A percentile compares a stretch with the other conserved stretches of the same genome.
phyloP scores from a whole-genome alignment of 345 rosid genomes.

The Odontarrhena argentea region DNA sequence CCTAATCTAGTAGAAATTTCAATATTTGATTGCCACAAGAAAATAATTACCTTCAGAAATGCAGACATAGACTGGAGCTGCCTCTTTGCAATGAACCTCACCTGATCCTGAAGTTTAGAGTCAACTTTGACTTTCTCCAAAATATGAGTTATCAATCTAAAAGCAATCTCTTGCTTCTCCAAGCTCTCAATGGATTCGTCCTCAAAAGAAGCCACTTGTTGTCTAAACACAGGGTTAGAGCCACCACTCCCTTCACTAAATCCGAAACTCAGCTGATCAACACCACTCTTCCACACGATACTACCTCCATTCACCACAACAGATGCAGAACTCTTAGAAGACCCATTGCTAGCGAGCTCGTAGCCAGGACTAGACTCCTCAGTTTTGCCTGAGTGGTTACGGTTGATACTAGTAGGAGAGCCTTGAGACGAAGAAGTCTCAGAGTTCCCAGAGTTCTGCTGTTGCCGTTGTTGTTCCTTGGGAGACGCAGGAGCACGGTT shows the following conservation, averaged over 20 bases:
- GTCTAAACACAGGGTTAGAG: constrained; percentile 54
- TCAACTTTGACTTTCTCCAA: constrained; percentile 70
- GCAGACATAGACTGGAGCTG: constrained; percentile 90
- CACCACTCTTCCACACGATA: constrained; percentile 58
- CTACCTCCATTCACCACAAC: constrained; percentile 61
- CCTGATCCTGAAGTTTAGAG: constrained; percentile 72
- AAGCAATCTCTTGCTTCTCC: constrained; percentile 93
- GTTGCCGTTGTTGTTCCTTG: constrained; percentile 47
- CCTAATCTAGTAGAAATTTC: not conserved
- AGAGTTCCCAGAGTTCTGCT: constrained; percentile 46
- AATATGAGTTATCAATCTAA: constrained; percentile 75
- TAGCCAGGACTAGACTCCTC: constrained; percentile 61
- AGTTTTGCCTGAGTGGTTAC: constrained; percentile 39
- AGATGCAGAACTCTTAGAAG: constrained; percentile 50
- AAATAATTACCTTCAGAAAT: constrained; percentile 77
- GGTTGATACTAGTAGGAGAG: constrained; percentile 62
- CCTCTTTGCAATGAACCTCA: constrained; percentile 72
- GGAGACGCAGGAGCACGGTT: constrained; percentile 49
- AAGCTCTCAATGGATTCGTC: constrained; percentile 82
- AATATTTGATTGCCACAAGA: not conserved
- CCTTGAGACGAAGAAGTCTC: constrained; percentile 69
- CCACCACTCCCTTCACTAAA: constrained; percentile 59
- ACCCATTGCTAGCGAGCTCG: constrained; percentile 49
- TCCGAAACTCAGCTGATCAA: constrained; percentile 50
- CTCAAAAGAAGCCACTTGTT: constrained; percentile 71